Evolutionary conservation across 371 early-diverging fungal genomes (phyloP).

Genomic region (Dentiscutata heterogama): DNA sequence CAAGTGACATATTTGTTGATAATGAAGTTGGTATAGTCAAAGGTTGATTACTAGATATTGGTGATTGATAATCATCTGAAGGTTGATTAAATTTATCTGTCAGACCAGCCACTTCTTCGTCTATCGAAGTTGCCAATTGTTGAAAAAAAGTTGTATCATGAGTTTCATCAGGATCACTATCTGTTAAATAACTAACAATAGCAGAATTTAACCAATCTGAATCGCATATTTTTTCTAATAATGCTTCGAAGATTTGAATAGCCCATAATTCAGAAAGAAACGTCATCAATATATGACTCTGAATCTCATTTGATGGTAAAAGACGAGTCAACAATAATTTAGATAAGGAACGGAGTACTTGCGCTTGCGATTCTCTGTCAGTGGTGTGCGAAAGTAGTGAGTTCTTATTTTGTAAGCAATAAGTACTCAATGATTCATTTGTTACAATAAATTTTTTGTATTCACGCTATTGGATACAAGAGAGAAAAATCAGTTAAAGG

Average conservation of each 20-base stretch:
- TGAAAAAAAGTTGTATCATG: constrained; percentile 19
- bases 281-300: constrained; percentile 34
- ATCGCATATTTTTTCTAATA: constrained; percentile 19
- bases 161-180: constrained; percentile 1
- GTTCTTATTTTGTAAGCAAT: constrained; percentile 12
- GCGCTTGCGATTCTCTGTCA: constrained; percentile 1
- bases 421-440: constrained; percentile 29
- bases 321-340: constrained; percentile 12
- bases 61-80: neutral
- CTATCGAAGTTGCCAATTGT: constrained; percentile 32
- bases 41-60: neutral
- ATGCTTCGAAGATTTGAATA: constrained; percentile 5
- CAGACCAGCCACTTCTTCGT: constrained; percentile 33
- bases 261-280: constrained; percentile 36
- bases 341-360: constrained; percentile 21
- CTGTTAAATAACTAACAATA: constrained; percentile 33
- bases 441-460: constrained; percentile 23
- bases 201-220: constrained; percentile 36
- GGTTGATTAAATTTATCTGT: constrained; percentile 31
- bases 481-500: neutral
- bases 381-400: neutral
- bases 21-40: too few relatives aligned
- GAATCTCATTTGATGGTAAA: constrained; percentile 12
- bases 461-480: constrained; percentile 10
- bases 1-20: neutral